Base-by-base conservation (phyloP, 108 stramenopile species). In the Discostella pseudostelligera region DNA sequence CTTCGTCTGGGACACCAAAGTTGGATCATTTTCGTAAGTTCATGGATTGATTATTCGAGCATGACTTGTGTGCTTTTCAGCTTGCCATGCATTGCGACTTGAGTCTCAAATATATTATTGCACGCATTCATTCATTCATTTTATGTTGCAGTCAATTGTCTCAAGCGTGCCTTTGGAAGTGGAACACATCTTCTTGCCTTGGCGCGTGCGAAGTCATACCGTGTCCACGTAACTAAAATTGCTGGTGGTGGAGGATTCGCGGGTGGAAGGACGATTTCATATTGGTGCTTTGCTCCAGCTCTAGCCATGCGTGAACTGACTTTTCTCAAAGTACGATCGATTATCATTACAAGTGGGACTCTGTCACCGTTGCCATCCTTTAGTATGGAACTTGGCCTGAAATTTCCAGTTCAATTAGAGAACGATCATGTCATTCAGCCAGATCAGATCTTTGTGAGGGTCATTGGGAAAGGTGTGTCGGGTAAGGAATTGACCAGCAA, bases 211-310 rank as follows among this genome's bases (percentile, higher is more conserved):
- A 83, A 77, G 28, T 84, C 80, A 13, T 96, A 95, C 74, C 84
- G 92, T 39, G 81, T 92, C 24, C 88, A 89, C 72, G 60, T 87
- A 13, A 72, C 75, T 14, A 74, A 72, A 40, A 57, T 74, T 46
- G 72, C 43, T 10, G 78, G 65, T 12, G 80, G 80, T 2, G 77
- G 79, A 26, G 83, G 82, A 29, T 74, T 72, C 45, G 47, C 68
- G 7, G 82, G 82, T 12, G 86, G 89, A 21, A 64, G 90, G 49
- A 92, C 86, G 19, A 69, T 99, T 13, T 85, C 86, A 25, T 99
- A 92, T 67, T 99, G 98, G 97, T 99, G 98, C 76, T 97, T 99
- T 73, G 92, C 96, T 17, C 96, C 99, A 0, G 86, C 93, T 6
- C 76, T 98, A 10, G 97, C 97, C 1, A 88, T 99, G 88, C 67